Evolutionary conservation across 495 filamentous ascomycete species (phyloP).

Genomic region (Daldinia vernicosa): DNA sequence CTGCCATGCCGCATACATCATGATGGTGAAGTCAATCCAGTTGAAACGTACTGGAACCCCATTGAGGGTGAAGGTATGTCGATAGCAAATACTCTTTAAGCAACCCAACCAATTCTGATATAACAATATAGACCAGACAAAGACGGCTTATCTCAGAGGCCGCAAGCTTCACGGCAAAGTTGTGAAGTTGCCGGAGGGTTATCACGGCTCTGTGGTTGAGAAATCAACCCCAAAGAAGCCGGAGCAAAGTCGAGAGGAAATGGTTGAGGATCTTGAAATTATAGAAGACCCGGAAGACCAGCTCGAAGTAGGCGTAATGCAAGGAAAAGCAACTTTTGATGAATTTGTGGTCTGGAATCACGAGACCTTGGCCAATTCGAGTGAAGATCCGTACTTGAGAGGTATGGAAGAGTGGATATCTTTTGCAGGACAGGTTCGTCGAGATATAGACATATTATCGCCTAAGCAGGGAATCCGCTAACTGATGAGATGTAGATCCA

Average conservation of each 20-base stretch:
- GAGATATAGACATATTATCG: not conserved
- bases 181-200: conserved; percentile 76
- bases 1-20: conserved; percentile 87
- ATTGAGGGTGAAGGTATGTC: conserved; percentile 47
- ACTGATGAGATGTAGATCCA: conserved; percentile 37
- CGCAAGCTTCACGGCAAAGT: conserved; percentile 77
- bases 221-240: conserved; percentile 46
- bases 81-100: conserved; percentile 6
- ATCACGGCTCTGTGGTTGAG: conserved; percentile 66
- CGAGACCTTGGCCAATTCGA: conserved; percentile 60
- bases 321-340: conserved; percentile 77
- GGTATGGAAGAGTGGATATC: conserved; percentile 85
- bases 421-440: conserved; percentile 68
- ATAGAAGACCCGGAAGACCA: conserved; percentile 59
- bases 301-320: conserved; percentile 60
- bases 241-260: conserved; percentile 33
- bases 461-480: not conserved
- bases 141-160: conserved; percentile 80
- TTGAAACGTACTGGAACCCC: conserved; percentile 77
- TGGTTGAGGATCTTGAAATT: conserved; percentile 50
- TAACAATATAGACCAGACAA: conserved; percentile 50
- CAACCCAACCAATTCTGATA: not conserved
- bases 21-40: conserved; percentile 72
- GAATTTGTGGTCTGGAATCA: conserved; percentile 86
- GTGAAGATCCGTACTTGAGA: conserved; percentile 64